Evolutionary conservation across 78 protist genomes (phyloP).

Genomic region (Dictyostelium intermedium): DNA sequence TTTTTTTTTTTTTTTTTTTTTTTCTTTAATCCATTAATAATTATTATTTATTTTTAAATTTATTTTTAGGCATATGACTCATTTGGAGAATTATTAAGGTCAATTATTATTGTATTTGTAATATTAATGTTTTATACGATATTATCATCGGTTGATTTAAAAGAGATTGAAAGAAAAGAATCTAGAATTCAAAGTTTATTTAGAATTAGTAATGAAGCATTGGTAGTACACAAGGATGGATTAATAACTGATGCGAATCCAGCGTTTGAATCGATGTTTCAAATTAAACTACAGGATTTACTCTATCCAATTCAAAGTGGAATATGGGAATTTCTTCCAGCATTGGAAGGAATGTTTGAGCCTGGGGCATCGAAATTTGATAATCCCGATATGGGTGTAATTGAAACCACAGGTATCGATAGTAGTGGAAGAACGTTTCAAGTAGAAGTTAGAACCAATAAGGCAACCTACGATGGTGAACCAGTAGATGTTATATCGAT

Average conservation of each 20-base stretch:
- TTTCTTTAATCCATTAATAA: not conserved
- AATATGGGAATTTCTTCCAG: constrained; percentile 75
- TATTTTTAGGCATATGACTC: not conserved
- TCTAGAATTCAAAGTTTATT: constrained; percentile 49
- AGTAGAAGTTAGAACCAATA: constrained; percentile 63
- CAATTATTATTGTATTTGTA: constrained; percentile 5
- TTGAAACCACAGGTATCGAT: constrained; percentile 55
- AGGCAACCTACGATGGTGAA: constrained; percentile 71
- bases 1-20: not conserved
- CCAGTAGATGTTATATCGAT: constrained; percentile 54
- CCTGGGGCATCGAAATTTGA: not conserved
- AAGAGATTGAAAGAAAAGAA: constrained; percentile 59
- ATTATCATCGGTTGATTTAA: constrained; percentile 44
- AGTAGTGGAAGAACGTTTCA: constrained; percentile 60
- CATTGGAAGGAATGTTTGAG: constrained; percentile 34
- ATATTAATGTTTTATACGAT: constrained; percentile 9
- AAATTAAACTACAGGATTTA: constrained; percentile 29
- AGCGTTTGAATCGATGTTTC: constrained; percentile 68
- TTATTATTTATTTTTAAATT: not conserved
- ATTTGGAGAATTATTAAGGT: constrained; percentile 5
- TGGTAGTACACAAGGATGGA: constrained; percentile 64
- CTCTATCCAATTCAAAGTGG: constrained; percentile 60
- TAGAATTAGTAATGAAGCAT: constrained; percentile 53
- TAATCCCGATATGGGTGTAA: not conserved
- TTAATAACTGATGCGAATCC: constrained; percentile 49